These are phyloP conservation scores for Vitis hybrid DNA, from an alignment of 177 flowering plant genomes.

Conservation along the genomic window DNA sequence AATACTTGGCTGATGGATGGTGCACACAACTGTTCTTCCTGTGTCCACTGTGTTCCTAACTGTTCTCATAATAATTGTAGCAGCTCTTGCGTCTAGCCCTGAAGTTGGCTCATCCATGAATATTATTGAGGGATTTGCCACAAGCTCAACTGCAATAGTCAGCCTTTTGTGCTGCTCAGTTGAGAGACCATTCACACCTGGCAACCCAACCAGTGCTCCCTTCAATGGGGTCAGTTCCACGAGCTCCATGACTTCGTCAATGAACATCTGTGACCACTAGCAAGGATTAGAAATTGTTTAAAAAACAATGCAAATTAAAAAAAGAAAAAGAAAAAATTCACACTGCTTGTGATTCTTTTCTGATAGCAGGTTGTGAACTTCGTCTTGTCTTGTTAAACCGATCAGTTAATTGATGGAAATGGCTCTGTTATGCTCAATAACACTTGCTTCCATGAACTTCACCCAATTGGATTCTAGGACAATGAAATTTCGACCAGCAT, in stretches of 20 bases:
- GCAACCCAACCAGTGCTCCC: conserved; percentile 58
- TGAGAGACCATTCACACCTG: conserved; percentile 79
- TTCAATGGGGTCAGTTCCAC: conserved; percentile 48
- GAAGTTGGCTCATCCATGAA: conserved; percentile 96
- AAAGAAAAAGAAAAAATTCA: too few species aligned
- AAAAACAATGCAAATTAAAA: too few species aligned
- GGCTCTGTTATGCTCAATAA: too few species aligned
- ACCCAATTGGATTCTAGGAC: not conserved
- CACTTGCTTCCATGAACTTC: not conserved
- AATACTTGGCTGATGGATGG: conserved; percentile 89
- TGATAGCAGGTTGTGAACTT: too few species aligned
- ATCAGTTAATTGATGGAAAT: not conserved
- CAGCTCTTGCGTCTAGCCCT: conserved; percentile 90
- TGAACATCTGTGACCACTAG: conserved; percentile 44
- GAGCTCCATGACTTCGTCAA: conserved; percentile 63
- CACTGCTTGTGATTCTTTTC: too few species aligned
- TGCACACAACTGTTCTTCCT: conserved; percentile 88
- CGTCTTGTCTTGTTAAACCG: not conserved
- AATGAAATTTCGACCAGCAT: not conserved
- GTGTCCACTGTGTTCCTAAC: conserved; percentile 85
- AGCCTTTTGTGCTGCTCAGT: conserved; percentile 86
- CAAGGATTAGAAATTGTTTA: too few species aligned
- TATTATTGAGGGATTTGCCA: conserved; percentile 85
- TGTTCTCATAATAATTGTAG: conserved; percentile 86
- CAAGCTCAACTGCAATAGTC: conserved; percentile 82